Conservation (phyloP, 495 filamentous ascomycete species). For the Elaphomyces granulatus region DNA sequence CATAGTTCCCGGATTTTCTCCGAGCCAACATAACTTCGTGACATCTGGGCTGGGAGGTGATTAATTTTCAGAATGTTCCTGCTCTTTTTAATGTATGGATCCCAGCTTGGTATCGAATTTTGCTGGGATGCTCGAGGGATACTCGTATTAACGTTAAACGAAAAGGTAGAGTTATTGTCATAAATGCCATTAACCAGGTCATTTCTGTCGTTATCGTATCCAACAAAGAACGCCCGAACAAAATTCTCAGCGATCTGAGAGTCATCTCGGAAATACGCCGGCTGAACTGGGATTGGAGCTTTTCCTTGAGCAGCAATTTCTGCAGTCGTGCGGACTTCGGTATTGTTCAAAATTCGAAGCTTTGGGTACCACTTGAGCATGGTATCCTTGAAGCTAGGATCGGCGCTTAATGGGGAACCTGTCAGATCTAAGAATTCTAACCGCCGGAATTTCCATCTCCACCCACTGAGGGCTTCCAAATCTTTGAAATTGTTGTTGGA, state of each 20-base stretch:
- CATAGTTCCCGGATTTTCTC: conserved; percentile 55
- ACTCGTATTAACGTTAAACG: conserved; percentile 53
- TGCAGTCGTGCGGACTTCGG: conserved; percentile 54
- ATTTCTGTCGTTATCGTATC: conserved; percentile 59
- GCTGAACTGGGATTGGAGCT: conserved; percentile 51
- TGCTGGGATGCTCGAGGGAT: conserved; percentile 37
- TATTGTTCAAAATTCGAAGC: conserved; percentile 55
- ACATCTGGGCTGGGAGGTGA: conserved; percentile 40
- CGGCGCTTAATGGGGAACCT: conserved; percentile 56
- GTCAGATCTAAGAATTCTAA: conserved; percentile 66
- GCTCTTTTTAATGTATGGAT: conserved; percentile 61
- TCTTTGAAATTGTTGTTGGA: conserved; percentile 62
- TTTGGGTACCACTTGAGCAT: conserved; percentile 69
- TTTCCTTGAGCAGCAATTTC: conserved; percentile 42
- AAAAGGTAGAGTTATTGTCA: conserved; percentile 64
- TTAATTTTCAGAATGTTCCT: conserved; percentile 63
- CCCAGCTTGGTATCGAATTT: conserved; percentile 40
- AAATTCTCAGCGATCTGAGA: conserved; percentile 60
- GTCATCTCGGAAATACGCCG: conserved; percentile 62
- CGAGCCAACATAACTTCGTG: conserved; percentile 49
- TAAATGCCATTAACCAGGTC: conserved; percentile 53
- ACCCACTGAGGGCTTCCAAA: conserved; percentile 41
- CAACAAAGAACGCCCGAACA: conserved; percentile 54
- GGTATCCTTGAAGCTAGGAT: conserved; percentile 50
- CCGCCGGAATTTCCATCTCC: conserved; percentile 61